Percentiles rank a stretch among this genome's conserved stretches.
Conservation (phyloP, 2,329 filamentous ascomycete genomes). For the Talaromyces rugulosus region DNA sequence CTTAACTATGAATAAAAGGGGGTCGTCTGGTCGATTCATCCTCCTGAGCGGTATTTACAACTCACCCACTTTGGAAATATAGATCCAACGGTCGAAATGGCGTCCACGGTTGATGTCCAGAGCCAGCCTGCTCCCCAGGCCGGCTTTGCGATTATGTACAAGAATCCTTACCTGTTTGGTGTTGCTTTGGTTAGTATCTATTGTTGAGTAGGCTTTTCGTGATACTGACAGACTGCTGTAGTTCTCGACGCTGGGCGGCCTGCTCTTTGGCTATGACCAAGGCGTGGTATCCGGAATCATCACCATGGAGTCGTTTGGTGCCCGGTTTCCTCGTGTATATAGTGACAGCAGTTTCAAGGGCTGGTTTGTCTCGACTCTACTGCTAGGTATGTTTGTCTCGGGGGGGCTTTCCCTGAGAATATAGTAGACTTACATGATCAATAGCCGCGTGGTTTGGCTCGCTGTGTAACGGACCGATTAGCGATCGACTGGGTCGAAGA, state of each 20-base stretch:
- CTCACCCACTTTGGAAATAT: neutral
- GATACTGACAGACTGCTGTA: conserved; percentile 6
- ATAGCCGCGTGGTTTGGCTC: conserved; percentile 49
- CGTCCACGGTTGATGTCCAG: conserved; percentile 11
- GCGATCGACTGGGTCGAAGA: conserved; percentile 50
- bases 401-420: neutral
- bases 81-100: conserved; percentile 14
- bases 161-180: conserved; percentile 45
- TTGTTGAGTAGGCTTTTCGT: neutral
- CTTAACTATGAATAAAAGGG: neutral
- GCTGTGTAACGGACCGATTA: conserved; percentile 44
- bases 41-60: neutral
- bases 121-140: conserved; percentile 14
- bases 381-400: conserved; percentile 32
- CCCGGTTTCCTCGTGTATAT: conserved; percentile 37
- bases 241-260: conserved; percentile 40
- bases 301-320: conserved; percentile 44
- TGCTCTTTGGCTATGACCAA: conserved; percentile 50
- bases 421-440: neutral
- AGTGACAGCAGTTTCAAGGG: conserved; percentile 47
- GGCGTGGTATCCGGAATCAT: conserved; percentile 47
- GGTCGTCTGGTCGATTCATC: neutral
- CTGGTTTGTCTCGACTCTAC: conserved; percentile 51
- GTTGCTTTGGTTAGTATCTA: conserved; percentile 35
- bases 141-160: conserved; percentile 24